A percentile compares a stretch with the other conserved stretches of the same genome.
phyloP scores from a whole-genome alignment of 1,284 basidiomycete genomes.

The Naganishia albida region DNA sequence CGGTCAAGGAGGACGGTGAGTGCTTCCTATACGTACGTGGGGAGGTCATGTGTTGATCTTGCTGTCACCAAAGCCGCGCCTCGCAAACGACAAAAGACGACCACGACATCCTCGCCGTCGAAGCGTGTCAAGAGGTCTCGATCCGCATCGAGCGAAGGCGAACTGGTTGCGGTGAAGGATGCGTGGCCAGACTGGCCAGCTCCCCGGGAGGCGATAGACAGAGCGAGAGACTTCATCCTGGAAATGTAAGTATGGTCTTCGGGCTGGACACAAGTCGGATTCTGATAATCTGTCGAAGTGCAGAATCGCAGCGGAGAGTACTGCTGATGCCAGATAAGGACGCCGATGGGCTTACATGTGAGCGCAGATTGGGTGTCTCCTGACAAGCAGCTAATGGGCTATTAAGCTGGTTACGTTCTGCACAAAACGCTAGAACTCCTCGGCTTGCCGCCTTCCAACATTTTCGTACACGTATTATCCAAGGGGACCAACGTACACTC shows the following conservation, averaged over 20 bases:
- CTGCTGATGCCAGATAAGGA: conserved; percentile 48
- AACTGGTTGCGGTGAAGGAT: conserved; percentile 8
- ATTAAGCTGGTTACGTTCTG: conserved; percentile 43
- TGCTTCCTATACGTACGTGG: neutral
- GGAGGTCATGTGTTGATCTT: neutral
- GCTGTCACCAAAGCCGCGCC: neutral
- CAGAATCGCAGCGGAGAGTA: conserved; percentile 37
- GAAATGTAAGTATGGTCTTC: conserved; percentile 40
- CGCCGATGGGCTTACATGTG: conserved; percentile 47
- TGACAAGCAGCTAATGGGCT: neutral
- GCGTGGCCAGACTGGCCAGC: conserved; percentile 47
- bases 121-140: conserved; percentile 7
- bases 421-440: conserved; percentile 41
- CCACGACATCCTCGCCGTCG: neutral
- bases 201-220: conserved; percentile 36
- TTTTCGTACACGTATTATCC: conserved; percentile 43
- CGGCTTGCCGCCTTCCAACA: conserved; percentile 37
- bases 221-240: conserved; percentile 42
- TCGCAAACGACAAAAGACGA: conserved; percentile 25
- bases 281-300: conserved; percentile 31
- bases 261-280: neutral
- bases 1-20: neutral
- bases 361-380: neutral
- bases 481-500: conserved; percentile 48
- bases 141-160: conserved; percentile 2